Evolutionary conservation across 495 filamentous ascomycete genomes (phyloP).

Genomic region (Neurospora sp.): DNA sequence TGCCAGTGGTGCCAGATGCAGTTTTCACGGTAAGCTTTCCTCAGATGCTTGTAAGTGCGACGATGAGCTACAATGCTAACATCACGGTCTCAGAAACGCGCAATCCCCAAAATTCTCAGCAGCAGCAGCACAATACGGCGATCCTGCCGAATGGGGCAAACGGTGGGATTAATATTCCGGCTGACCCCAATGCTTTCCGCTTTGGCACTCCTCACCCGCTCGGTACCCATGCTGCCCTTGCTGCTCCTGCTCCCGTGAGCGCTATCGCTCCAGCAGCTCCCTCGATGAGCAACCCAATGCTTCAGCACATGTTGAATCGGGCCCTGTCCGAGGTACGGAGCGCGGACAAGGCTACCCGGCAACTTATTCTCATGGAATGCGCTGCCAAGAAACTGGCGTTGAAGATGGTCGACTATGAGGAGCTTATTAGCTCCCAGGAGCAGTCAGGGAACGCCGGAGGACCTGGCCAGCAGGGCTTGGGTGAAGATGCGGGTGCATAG

Average conservation of each 20-base stretch:
- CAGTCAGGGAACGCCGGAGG: neutral
- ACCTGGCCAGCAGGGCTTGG: slow-evolving; percentile 18
- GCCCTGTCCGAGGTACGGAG: slow-evolving; percentile 31
- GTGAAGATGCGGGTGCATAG: slow-evolving; percentile 20
- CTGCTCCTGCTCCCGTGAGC: slow-evolving; percentile 6
- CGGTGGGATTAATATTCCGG: slow-evolving; percentile 11
- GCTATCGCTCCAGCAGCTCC: slow-evolving; percentile 13
- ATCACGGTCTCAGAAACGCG: slow-evolving; percentile 14
- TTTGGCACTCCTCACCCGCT: slow-evolving; percentile 12
- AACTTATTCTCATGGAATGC: slow-evolving; percentile 33
- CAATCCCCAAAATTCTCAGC: slow-evolving; percentile 12
- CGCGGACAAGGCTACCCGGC: slow-evolving; percentile 29
- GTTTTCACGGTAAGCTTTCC: slow-evolving; percentile 37
- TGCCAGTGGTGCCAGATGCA: slow-evolving; percentile 38
- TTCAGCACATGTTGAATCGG: slow-evolving; percentile 28
- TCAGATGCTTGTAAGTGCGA: neutral
- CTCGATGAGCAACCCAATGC: slow-evolving; percentile 25
- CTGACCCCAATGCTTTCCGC: slow-evolving; percentile 13
- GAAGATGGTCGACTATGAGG: slow-evolving; percentile 34
- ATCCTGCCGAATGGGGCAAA: slow-evolving; percentile 9
- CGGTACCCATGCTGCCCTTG: slow-evolving; percentile 4
- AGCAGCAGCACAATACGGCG: slow-evolving; percentile 11
- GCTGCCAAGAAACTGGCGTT: slow-evolving; percentile 34
- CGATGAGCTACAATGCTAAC: neutral
- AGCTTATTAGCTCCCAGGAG: slow-evolving; percentile 14